Percentiles rank a stretch among this genome's conserved stretches.
Conservation (phyloP, 495 filamentous ascomycete genomes). For the Parathielavia hyrcaniae region DNA sequence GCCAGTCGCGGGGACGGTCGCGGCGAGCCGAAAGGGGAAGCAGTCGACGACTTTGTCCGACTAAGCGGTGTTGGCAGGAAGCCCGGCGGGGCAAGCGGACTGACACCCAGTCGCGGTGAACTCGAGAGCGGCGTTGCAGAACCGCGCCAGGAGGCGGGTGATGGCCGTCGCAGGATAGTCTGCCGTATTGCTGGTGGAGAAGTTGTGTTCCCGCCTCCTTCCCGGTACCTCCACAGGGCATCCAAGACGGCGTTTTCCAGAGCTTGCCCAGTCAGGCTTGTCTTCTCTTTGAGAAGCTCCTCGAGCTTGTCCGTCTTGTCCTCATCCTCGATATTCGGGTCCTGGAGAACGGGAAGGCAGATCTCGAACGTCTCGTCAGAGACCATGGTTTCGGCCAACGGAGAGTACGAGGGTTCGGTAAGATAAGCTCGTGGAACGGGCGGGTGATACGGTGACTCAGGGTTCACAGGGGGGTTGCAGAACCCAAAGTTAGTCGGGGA, state of each 20-base stretch:
- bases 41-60: constrained; percentile 65
- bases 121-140: constrained; percentile 69
- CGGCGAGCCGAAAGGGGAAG: constrained; percentile 89
- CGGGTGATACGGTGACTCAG: constrained; percentile 1
- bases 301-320: constrained; percentile 92
- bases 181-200: constrained; percentile 77
- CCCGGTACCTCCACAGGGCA: constrained; percentile 84
- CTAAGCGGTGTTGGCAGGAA: constrained; percentile 70
- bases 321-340: constrained; percentile 78
- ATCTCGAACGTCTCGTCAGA: constrained; percentile 87
- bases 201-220: constrained; percentile 63
- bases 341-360: constrained; percentile 81
- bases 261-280: constrained; percentile 63
- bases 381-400: constrained; percentile 57
- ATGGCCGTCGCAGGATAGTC: constrained; percentile 80
- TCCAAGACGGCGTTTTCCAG: constrained; percentile 90
- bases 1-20: constrained; percentile 88
- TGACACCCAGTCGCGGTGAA: constrained; percentile 68
- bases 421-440: constrained; percentile 4
- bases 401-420: constrained; percentile 1
- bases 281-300: constrained; percentile 74
- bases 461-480: background rate
- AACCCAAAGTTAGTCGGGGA: background rate
- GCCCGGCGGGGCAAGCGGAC: constrained; percentile 74
- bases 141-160: constrained; percentile 90